Evolutionary conservation across 2,329 filamentous ascomycete genomes (phyloP).

Genomic region (Scedosporium dehoogii): DNA sequence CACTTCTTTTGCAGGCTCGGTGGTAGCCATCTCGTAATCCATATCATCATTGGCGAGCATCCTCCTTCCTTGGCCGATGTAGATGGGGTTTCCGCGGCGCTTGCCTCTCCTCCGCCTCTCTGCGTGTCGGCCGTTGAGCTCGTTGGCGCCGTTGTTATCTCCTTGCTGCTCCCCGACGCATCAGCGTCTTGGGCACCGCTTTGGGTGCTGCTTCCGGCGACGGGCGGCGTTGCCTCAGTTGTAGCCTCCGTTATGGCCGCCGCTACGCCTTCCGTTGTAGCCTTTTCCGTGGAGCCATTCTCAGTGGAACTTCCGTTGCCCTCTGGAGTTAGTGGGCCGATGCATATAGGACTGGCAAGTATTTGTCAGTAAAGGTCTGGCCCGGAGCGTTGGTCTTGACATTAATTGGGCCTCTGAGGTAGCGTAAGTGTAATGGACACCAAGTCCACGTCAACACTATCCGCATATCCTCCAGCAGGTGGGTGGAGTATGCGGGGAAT

Average conservation of each 20-base stretch:
- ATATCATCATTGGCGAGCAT: not conserved
- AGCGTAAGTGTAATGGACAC: not conserved
- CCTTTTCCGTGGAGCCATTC: not conserved
- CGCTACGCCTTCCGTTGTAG: not conserved
- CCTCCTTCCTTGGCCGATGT: not conserved
- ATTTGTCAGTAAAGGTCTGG: not conserved
- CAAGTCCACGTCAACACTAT: not conserved
- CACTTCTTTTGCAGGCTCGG: too few species aligned
- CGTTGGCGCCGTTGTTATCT: not conserved
- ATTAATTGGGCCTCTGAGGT: not conserved
- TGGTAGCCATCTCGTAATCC: too few species aligned
- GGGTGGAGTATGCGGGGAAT: not conserved
- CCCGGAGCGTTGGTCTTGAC: too few species aligned
- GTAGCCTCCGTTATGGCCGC: not conserved
- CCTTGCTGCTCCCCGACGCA: not conserved
- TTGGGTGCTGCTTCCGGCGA: not conserved
- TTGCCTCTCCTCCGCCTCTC: not conserved
- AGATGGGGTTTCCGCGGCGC: not conserved
- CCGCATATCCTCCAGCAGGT: not conserved
- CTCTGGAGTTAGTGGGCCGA: conserved; percentile 18
- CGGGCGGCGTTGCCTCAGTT: not conserved
- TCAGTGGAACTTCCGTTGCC: not conserved
- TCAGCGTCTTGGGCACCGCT: conserved; percentile 2
- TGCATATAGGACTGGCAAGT: conserved; percentile 21
- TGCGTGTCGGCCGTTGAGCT: not conserved